phyloP scores from a whole-genome alignment of 1,139 yeast species.

The Meyerozyma athensensis region DNA sequence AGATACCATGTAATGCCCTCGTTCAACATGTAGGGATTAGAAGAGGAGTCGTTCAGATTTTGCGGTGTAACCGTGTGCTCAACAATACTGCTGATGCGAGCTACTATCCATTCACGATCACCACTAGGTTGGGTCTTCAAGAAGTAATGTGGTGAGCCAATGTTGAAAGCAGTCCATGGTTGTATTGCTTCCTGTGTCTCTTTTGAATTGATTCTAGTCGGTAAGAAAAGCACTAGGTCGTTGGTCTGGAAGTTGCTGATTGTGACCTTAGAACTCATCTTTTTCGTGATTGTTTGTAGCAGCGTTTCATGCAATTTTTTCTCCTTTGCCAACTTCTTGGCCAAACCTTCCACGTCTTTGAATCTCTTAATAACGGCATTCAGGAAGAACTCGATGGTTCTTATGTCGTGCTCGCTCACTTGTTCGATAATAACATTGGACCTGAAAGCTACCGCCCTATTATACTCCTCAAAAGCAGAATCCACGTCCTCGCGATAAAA shows the following conservation, averaged over 20 bases:
- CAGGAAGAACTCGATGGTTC: slow-evolving; percentile 38
- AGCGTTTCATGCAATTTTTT: slow-evolving; percentile 51
- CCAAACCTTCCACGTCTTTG: slow-evolving; percentile 86
- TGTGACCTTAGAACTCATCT: slow-evolving; percentile 51
- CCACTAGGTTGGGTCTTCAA: slow-evolving; percentile 29
- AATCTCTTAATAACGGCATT: slow-evolving; percentile 73
- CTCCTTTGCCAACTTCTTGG: slow-evolving; percentile 79
- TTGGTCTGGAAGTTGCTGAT: slow-evolving; percentile 61
- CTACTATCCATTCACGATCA: slow-evolving; percentile 69
- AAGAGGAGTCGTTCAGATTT: slow-evolving; percentile 22
- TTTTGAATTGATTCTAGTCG: slow-evolving; percentile 51
- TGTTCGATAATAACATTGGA: slow-evolving; percentile 33
- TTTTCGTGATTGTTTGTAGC: slow-evolving; percentile 28
- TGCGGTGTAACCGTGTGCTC: slow-evolving; percentile 40
- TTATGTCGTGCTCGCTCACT: slow-evolving; percentile 17
- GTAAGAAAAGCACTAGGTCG: slow-evolving; percentile 78
- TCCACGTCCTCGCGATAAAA: slow-evolving; percentile 5
- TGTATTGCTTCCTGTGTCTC: slow-evolving; percentile 25
- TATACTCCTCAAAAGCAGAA: slow-evolving; percentile 19
- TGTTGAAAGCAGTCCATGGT: slow-evolving; percentile 86
- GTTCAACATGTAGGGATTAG: slow-evolving; percentile 47
- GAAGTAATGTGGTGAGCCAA: slow-evolving; percentile 76
- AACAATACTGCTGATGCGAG: slow-evolving; percentile 48
- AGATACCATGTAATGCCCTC: slow-evolving; percentile 47
- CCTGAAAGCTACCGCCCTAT: slow-evolving; percentile 27